Evolutionary conservation across 176 grass and related monocot genomes (phyloP), one percentile per base, ranked within the genome.

Genomic region (Olyra latifolia): DNA sequence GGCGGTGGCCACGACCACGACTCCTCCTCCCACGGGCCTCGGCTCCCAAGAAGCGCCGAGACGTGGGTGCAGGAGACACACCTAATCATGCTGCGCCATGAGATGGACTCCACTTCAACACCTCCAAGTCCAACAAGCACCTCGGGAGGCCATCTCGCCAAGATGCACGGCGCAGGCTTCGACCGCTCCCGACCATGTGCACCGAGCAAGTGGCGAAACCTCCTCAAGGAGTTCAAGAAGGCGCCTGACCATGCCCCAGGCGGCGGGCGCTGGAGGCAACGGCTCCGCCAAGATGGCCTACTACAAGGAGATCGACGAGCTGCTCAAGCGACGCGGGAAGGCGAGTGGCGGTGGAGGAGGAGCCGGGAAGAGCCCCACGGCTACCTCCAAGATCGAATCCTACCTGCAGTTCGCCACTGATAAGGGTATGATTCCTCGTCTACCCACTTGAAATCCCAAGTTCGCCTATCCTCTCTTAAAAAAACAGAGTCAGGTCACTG

Each of bases 161-260:
- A 88, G 90, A 93, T 99, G 96, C 85, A 90, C 20, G 90, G 91
- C 57, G 90, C 95, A 49, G 96, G 93, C 41, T 99, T 88, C 71
- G 92, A 99, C 41, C 90, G 96, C 23, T 99, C 96, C 90, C 93
- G 58, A 93, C 90, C 91, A 99, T 99, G 93, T 99, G 96, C 84
- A 99, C 93, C 5, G 93, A 93, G n/a, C 87, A 99, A 99, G 82
- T 99, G 96, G 96, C 81, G 96, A 49, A 99, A 95, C 85, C 76
- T 99, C 8, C 88, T 95, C 45, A 99, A 99, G 87, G 93, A 99
- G 82, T 95, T 99, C 84, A 99, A 99, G 84, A 99, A 95, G 93
- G 96, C 86, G 70, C 94, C 91, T 78, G 88, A 91, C 82, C 93
- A 91, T 63, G 70, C 86, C 13, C 90, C 88, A 23, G 82, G 78